Conservation (phyloP, 2,329 filamentous ascomycete species). For the Aspergillus sp. region DNA sequence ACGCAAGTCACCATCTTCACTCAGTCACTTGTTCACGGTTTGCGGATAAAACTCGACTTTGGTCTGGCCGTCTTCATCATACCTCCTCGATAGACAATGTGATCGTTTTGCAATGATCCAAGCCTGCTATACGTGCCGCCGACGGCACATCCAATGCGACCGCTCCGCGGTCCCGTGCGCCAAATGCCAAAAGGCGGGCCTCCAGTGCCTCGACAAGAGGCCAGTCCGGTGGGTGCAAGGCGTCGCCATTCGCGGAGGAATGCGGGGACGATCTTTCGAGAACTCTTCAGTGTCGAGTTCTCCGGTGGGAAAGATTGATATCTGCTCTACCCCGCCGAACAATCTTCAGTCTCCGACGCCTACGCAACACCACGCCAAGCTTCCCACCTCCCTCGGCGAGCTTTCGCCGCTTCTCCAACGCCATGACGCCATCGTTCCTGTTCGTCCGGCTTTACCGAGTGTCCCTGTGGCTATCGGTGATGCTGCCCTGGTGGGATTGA, state of each 20-base stretch:
- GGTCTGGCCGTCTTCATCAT: background rate
- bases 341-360: background rate
- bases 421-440: background rate
- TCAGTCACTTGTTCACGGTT: background rate
- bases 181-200: conserved; percentile 39
- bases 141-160: conserved; percentile 42
- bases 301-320: background rate
- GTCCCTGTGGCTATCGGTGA: conserved; percentile 25
- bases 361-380: background rate
- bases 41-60: background rate
- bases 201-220: conserved; percentile 39
- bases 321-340: background rate
- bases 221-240: conserved; percentile 43
- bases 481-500: conserved; percentile 19
- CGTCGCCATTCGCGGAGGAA: conserved; percentile 40
- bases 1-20: background rate
- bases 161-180: conserved; percentile 33
- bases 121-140: conserved; percentile 42
- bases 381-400: background rate
- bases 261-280: conserved; percentile 32
- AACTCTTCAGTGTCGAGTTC: conserved; percentile 7
- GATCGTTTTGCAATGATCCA: conserved; percentile 14
- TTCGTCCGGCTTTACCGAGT: background rate
- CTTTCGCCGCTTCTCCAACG: background rate
- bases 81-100: background rate